A percentile compares a stretch with the other conserved stretches of the same genome.
phyloP scores from a whole-genome alignment of 2,329 filamentous ascomycete genomes.

The Ophiostoma novo-ulmi region DNA sequence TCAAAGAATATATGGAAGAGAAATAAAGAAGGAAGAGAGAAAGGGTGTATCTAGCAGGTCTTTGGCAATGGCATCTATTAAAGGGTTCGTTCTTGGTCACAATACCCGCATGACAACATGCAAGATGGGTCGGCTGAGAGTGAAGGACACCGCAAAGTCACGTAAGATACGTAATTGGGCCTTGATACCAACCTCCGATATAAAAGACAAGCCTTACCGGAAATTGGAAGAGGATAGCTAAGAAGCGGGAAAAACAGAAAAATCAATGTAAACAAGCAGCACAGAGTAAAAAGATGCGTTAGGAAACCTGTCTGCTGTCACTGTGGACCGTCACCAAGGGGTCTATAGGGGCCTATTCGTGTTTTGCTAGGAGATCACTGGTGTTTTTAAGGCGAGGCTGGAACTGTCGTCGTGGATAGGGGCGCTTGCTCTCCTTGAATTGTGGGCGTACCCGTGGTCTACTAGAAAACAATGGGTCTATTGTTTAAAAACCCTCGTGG shows the following conservation, averaged over 20 bases:
- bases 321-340: neutral
- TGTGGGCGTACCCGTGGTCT: neutral
- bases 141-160: neutral
- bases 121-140: neutral
- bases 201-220: neutral
- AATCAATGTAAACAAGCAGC: neutral
- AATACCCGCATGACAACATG: neutral
- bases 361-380: neutral
- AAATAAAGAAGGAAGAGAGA: neutral
- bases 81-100: neutral
- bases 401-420: neutral
- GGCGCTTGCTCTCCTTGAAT: neutral
- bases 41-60: neutral
- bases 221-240: neutral
- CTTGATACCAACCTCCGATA: neutral
- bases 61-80: constrained; percentile 7
- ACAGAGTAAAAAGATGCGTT: neutral
- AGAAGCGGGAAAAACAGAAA: neutral
- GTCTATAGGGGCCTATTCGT: neutral
- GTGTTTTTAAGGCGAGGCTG: constrained; percentile 12
- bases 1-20: neutral
- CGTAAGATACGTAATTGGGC: constrained; percentile 5
- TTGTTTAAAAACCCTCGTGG: neutral
- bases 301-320: neutral
- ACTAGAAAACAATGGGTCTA: neutral